A percentile compares a stretch with the other conserved stretches of the same genome.
Conservation (phyloP, 805 yeast species). For the Hanseniaspora pseudoguilliermondii region DNA sequence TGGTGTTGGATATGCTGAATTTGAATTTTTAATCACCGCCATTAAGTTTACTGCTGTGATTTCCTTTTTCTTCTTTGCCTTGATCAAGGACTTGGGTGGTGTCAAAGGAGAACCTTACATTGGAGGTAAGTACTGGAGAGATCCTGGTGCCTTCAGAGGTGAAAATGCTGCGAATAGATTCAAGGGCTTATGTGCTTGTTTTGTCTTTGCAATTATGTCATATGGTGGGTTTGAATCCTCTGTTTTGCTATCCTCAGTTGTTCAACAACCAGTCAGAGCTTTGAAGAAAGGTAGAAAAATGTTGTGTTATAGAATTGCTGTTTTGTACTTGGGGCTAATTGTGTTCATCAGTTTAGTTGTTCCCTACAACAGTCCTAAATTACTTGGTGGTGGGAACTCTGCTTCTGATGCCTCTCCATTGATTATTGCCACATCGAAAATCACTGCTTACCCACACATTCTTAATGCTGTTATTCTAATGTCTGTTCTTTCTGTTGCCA, state of each 20-base stretch:
- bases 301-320: slow-evolving; percentile 41
- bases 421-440: slow-evolving; percentile 45
- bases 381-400: slow-evolving; percentile 32
- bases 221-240: slow-evolving; percentile 51
- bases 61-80: slow-evolving; percentile 50
- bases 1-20: slow-evolving; percentile 51
- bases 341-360: slow-evolving; percentile 41
- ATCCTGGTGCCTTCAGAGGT: slow-evolving; percentile 41
- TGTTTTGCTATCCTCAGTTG: slow-evolving; percentile 50
- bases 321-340: slow-evolving; percentile 38
- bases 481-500: slow-evolving; percentile 70
- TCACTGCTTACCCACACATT: slow-evolving; percentile 56
- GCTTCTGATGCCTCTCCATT: slow-evolving; percentile 54
- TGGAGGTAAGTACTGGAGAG: slow-evolving; percentile 39
- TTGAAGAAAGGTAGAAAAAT: slow-evolving; percentile 47
- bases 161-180: slow-evolving; percentile 32
- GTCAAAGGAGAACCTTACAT: slow-evolving; percentile 34
- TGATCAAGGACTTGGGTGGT: slow-evolving; percentile 44
- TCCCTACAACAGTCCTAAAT: slow-evolving; percentile 35
- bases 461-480: slow-evolving; percentile 66
- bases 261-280: slow-evolving; percentile 41
- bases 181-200: slow-evolving; percentile 41
- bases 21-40: slow-evolving; percentile 47
- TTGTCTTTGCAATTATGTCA: slow-evolving; percentile 48
- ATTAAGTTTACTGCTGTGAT: slow-evolving; percentile 46